Percentiles rank a stretch among this genome's conserved stretches.
Evolutionary conservation across 768 basidiomycete genomes (phyloP).

Genomic region (Leccinum obscurum): DNA sequence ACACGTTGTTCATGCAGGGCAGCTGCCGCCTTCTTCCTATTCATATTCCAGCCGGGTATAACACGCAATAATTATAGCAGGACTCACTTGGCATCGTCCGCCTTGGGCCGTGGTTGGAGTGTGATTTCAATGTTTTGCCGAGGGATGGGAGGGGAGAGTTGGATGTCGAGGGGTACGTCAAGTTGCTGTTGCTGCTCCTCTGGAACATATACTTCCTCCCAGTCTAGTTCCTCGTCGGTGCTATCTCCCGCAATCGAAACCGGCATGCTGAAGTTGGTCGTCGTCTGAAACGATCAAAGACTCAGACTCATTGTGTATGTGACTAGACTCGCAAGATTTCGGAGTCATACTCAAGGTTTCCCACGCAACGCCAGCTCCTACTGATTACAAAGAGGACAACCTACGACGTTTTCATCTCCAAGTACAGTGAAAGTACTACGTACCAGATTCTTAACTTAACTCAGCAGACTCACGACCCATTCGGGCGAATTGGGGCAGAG

Average conservation of each 20-base stretch:
- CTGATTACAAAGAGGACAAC: too few species aligned
- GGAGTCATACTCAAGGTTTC: not conserved
- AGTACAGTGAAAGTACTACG: too few species aligned
- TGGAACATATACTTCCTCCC: slow-evolving; percentile 75
- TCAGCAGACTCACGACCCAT: too few species aligned
- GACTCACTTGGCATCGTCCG: slow-evolving; percentile 48
- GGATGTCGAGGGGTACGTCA: slow-evolving; percentile 24
- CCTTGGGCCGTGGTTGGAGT: slow-evolving; percentile 46
- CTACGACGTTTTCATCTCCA: too few species aligned
- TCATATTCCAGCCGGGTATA: slow-evolving; percentile 32
- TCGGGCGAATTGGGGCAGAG: too few species aligned
- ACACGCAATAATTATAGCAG: not conserved
- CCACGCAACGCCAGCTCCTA: too few species aligned
- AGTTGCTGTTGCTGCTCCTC: slow-evolving; percentile 24
- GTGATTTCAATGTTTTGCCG: slow-evolving; percentile 69
- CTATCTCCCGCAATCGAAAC: slow-evolving; percentile 24
- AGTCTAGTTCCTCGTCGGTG: slow-evolving; percentile 72
- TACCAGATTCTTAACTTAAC: too few species aligned
- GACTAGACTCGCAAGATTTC: slow-evolving; percentile 20
- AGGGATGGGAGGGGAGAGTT: slow-evolving; percentile 31
- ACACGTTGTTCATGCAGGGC: slow-evolving; percentile 67
- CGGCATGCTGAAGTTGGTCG: slow-evolving; percentile 17
- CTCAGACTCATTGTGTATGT: slow-evolving; percentile 14
- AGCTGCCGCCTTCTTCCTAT: slow-evolving; percentile 41
- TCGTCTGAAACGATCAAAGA: slow-evolving; percentile 7